Conservation (phyloP, 805 yeast species). For the Saturnispora saitoi region DNA sequence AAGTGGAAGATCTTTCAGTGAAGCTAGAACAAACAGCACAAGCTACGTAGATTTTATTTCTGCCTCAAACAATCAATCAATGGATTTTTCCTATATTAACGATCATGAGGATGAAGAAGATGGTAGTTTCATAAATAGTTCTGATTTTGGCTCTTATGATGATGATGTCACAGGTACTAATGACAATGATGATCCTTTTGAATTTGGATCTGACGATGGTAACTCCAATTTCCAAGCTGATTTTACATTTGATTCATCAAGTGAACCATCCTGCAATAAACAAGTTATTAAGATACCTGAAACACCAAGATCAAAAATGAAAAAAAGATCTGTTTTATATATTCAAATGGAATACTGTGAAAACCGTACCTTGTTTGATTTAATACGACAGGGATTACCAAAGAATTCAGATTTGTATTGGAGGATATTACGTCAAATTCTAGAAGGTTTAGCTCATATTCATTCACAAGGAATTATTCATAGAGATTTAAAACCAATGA, state of each 20-base stretch:
- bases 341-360: conserved; percentile 99
- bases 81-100: conserved; percentile 39
- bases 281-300: conserved; percentile 9
- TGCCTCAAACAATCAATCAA: conserved; percentile 47
- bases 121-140: conserved; percentile 13
- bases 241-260: conserved; percentile 7
- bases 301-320: conserved; percentile 15
- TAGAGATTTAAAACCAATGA: conserved; percentile 91
- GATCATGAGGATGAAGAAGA: conserved; percentile 18
- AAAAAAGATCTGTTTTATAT: conserved; percentile 60
- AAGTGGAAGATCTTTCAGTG: conserved; percentile 19
- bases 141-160: conserved; percentile 17
- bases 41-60: conserved; percentile 60
- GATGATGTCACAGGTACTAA: conserved; percentile 10
- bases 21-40: conserved; percentile 26
- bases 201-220: conserved; percentile 20
- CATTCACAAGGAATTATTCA: conserved; percentile 93
- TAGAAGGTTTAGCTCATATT: conserved; percentile 85
- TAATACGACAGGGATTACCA: conserved; percentile 71
- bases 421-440: conserved; percentile 77
- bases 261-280: conserved; percentile 15
- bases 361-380: conserved; percentile 77
- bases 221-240: conserved; percentile 18
- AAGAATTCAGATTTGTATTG: conserved; percentile 73
- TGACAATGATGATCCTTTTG: conserved; percentile 22